These are phyloP conservation scores for Salvia sclarea DNA, from an alignment of 305 asterid genomes.

Conservation along the genomic window DNA sequence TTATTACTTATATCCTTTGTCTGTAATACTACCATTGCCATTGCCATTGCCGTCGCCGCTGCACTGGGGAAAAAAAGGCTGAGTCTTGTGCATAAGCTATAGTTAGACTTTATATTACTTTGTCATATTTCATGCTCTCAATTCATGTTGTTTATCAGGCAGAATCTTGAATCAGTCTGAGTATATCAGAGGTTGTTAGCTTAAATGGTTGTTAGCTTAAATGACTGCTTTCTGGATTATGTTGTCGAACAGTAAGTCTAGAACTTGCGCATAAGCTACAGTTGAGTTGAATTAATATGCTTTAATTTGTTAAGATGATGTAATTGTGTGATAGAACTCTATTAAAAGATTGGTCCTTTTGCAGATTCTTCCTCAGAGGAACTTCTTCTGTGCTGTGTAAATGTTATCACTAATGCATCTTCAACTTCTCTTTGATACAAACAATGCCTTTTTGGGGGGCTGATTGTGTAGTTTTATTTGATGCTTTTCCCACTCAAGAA, in stretches of 20 bases:
- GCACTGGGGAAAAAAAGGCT: neutral
- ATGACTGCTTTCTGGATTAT: neutral
- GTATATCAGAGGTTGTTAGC: neutral
- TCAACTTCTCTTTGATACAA: neutral
- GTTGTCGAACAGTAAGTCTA: neutral
- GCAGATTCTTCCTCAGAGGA: neutral
- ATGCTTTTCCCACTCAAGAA: neutral
- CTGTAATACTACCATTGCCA: slow-evolving; percentile 14
- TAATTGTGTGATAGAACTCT: neutral
- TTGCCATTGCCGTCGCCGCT: neutral
- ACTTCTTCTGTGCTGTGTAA: neutral
- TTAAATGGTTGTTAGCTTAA: neutral
- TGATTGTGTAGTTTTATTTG: neutral
- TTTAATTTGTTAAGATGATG: neutral
- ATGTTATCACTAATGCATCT: too few species aligned
- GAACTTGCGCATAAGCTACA: neutral
- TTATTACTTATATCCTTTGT: neutral
- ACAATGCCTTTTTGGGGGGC: neutral
- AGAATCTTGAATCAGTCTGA: neutral
- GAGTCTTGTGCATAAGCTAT: slow-evolving; percentile 7
- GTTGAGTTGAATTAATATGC: neutral
- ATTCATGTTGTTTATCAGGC: neutral
- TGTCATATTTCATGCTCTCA: neutral
- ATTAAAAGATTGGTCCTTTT: neutral
- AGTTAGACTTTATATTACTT: neutral